Base-by-base conservation (phyloP, 2,329 filamentous ascomycete genomes). In the Sarocladiaceae sp. region DNA sequence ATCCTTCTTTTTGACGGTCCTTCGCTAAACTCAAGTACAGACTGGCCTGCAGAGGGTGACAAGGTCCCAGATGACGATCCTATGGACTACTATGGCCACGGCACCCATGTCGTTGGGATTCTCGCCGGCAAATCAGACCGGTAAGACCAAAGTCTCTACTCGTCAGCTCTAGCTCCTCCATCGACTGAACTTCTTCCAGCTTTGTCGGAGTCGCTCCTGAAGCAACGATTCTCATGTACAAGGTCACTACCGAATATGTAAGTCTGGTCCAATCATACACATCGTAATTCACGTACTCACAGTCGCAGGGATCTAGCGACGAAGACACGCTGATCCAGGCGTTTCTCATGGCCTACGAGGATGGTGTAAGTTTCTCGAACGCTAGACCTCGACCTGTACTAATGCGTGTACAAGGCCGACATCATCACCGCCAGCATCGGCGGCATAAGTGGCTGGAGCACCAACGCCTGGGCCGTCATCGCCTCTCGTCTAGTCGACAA, bases 301-400 rank as follows among this genome's bases (percentile, higher is more conserved):
- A 37, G 35, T 37, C n/a, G 10, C n/a, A 75, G 35, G 61, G 64
- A 40, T 69, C 71, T 23, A 62, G 62, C 11, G 72, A 76, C 56
- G 80, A 83, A 54, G 67, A 82, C 13, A 59, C 83, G 52, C 75
- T 82, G 36, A 69, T 72, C 13, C 65, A 67, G 5, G 79, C 78
- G 2, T 78, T 77, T 62, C 72, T 76, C 61, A 73, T 69, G 58
- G 81, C 81, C 0, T 79, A 74, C 55, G 73, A 82, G 55, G 78
- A 73, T 12, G 75, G 76, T 25, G 65, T 65, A 53, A 39, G 57
- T 54, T n/a, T 17, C 35, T 37, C 10, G n/a, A n/a, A n/a, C n/a
- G n/a, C n/a, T 18, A 33, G 1, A 8, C 10, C 1, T 26, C 23
- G 12, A 12, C 25, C 11, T 37, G 4, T 25, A 44, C 23, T 40